These are phyloP conservation scores for Brassica hybrid DNA, from an alignment of 441 rosid genomes.

Conservation along the genomic window DNA sequence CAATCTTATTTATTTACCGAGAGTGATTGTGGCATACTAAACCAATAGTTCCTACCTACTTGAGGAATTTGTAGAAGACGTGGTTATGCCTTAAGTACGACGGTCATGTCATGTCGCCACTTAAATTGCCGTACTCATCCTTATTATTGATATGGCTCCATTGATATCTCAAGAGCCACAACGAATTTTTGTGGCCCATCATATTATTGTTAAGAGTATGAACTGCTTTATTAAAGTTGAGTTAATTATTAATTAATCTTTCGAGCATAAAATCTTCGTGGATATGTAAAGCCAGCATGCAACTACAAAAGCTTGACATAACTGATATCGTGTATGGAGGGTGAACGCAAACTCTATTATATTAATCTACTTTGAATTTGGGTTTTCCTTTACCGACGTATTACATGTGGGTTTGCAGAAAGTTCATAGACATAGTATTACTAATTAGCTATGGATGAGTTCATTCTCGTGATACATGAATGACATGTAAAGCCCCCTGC, in stretches of 20 bases:
- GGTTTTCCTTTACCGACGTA: neutral
- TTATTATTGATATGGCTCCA: conserved; percentile 29
- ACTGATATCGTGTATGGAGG: neutral
- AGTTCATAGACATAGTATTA: neutral
- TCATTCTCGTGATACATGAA: neutral
- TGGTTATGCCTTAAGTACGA: conserved; percentile 34
- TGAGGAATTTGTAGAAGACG: conserved; percentile 27
- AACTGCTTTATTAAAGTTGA: conserved; percentile 12
- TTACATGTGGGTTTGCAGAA: conserved; percentile 1
- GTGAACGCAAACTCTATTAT: neutral
- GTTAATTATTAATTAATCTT: neutral
- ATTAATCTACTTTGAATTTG: conserved; percentile 1
- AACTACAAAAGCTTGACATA: neutral
- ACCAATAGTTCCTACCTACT: conserved; percentile 7
- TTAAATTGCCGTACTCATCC: conserved; percentile 29
- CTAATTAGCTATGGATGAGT: conserved; percentile 1
- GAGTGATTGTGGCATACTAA: neutral
- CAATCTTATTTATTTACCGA: conserved; percentile 15
- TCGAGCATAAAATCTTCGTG: conserved; percentile 7
- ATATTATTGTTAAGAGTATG: neutral
- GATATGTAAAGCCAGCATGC: conserved; percentile 5
- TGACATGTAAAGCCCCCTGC: conserved; percentile 15
- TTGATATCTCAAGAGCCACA: conserved; percentile 37
- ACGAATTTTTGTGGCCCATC: conserved; percentile 27
- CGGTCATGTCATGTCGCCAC: conserved; percentile 7